Percentiles rank a stretch among this genome's conserved stretches.
Evolutionary conservation across 305 asterid genomes (phyloP).

Genomic region (Fraxinus baroniana): DNA sequence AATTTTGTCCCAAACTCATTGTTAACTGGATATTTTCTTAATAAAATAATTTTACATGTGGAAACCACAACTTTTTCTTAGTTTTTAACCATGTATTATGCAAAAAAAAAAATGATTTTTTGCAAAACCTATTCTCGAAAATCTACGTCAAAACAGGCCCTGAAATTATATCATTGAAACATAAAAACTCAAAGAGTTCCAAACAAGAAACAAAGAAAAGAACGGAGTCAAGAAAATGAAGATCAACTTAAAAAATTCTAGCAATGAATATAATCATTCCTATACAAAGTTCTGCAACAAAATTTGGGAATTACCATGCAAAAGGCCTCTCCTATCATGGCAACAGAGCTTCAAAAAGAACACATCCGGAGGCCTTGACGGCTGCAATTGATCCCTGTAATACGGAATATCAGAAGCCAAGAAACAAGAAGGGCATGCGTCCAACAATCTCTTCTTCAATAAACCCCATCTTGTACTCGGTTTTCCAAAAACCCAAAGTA

Average conservation of each 20-base stretch:
- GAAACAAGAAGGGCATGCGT: conserved; percentile 19
- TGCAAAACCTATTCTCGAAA: not conserved
- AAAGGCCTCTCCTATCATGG: conserved; percentile 24
- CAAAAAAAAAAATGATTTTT: not conserved
- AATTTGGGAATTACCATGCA: conserved; percentile 17
- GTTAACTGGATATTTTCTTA: not conserved
- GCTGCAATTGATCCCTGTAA: conserved; percentile 4
- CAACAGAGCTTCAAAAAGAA: conserved; percentile 27
- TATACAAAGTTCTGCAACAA: not conserved
- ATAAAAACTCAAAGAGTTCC: not conserved
- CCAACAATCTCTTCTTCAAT: conserved; percentile 26
- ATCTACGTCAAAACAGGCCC: not conserved
- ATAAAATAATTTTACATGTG: not conserved
- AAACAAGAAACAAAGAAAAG: not conserved
- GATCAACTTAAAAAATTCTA: not conserved
- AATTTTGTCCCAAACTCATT: not conserved
- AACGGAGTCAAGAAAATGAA: not conserved
- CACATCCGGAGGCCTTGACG: conserved; percentile 22
- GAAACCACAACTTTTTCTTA: not conserved
- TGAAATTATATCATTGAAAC: not conserved
- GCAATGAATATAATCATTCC: not conserved
- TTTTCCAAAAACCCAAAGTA: conserved; percentile 23
- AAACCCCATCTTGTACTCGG: conserved; percentile 20
- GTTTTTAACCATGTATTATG: not conserved
- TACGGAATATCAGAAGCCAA: not conserved